Base-by-base conservation (phyloP, 2,329 filamentous ascomycete genomes). In the Alternaria consortialis region DNA sequence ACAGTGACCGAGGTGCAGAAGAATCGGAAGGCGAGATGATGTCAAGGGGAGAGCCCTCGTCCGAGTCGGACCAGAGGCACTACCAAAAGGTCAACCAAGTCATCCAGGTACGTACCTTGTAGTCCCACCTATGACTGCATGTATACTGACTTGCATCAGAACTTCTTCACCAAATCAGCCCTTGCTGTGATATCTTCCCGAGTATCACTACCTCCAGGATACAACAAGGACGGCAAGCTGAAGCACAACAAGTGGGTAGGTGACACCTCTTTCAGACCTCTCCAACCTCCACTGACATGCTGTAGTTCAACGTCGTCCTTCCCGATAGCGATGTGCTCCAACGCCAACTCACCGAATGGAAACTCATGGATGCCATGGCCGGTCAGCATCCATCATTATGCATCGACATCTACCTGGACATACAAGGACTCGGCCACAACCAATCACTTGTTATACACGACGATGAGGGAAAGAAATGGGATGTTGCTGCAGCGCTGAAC, bases 241-340 rank as follows among this genome's bases (percentile, higher is more conserved):
- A 91, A 90, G 78, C 85, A 91, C 52, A 96, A 95, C 76, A 93
- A 92, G 88, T 97, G 93, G 92, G 93, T 94, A 86, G 64, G 90
- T 83, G 17, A 15, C 20, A 13, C 12, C 43, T 32, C 42, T 23
- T 4, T 42, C 17, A 17, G 9, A 40, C 7, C 23, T 13, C 23
- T n/a, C 7, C 8, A 25, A 43, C 31, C 53, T 23, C 17, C 5
- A 40, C 69, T 75, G 43, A 72, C 62, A 23, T 15, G 3, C 7
- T 7, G 0, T 73, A 98, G 95, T 99, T 97, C 81, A 96, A 97
- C 83, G 89, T 97, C 69, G 91, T 97, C 68, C 90, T 97, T 44
- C 91, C 97, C 71, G 95, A 99, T 71, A 94, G 94, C 65, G 92
- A 97, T 74, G 89, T 91, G 62, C 93, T 97, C 74, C 85, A 87